These are phyloP conservation scores for Rhizoclosmatium globosum DNA, from an alignment of 192 early-diverging fungal genomes.

Conservation along the genomic window DNA sequence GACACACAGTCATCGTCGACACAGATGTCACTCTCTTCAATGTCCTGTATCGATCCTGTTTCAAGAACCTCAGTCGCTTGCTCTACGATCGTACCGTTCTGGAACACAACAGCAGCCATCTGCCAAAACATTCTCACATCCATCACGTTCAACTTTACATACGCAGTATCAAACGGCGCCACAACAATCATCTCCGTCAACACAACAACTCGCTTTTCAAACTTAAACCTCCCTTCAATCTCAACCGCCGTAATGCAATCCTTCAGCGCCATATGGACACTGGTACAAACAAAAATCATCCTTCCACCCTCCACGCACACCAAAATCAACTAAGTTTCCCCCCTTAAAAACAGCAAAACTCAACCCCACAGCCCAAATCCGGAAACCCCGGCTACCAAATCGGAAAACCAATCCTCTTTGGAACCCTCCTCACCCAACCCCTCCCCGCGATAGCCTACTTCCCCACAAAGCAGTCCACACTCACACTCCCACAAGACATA, in stretches of 20 bases:
- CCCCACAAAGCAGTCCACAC: conserved; percentile 1
- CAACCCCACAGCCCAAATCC: conserved; percentile 20
- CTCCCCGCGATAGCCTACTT: conserved; percentile 34
- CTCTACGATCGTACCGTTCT: conserved; percentile 1
- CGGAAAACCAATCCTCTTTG: conserved; percentile 38
- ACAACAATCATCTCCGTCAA: neutral
- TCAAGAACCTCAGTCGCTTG: neutral
- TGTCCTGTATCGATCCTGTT: conserved; percentile 8
- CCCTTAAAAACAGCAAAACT: neutral
- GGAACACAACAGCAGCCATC: conserved; percentile 23
- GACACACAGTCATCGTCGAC: neutral
- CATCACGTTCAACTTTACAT: conserved; percentile 22
- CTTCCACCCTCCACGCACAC: no score
- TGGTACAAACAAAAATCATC: neutral
- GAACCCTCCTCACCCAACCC: conserved; percentile 25
- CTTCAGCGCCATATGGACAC: conserved; percentile 14
- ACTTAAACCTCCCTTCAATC: neutral
- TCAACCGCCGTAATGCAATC: conserved; percentile 14
- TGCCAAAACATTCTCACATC: neutral
- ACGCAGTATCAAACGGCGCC: neutral
- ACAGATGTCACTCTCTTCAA: neutral
- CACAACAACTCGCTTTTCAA: neutral
- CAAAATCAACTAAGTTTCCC: no score
- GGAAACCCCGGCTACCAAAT: conserved; percentile 48
- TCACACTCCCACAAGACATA: conserved; percentile 54